These are phyloP conservation scores for Lentinula guzmanii DNA, from an alignment of 768 basidiomycete species.

Conservation along the genomic window DNA sequence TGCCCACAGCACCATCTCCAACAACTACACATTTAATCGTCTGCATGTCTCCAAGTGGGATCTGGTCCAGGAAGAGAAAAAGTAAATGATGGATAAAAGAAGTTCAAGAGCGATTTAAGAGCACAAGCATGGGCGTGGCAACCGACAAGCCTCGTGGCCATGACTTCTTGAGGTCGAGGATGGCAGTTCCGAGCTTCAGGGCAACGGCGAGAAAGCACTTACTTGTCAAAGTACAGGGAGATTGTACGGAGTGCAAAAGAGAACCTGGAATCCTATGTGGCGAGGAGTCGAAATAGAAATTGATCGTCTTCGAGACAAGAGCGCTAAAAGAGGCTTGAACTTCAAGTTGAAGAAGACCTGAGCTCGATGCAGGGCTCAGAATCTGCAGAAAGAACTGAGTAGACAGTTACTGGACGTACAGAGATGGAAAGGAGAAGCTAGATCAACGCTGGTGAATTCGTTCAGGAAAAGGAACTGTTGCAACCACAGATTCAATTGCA, in stretches of 20 bases:
- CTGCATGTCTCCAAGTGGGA: slow-evolving; percentile 54
- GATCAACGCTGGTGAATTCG: slow-evolving; percentile 19
- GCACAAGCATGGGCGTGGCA: slow-evolving; percentile 4
- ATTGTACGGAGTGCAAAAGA: background rate
- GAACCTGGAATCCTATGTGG: slow-evolving; percentile 1
- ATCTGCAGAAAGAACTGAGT: slow-evolving; percentile 4
- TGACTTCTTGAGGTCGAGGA: background rate
- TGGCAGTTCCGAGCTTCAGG: background rate
- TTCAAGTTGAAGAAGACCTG: background rate
- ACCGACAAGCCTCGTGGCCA: slow-evolving; percentile 8
- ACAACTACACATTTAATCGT: slow-evolving; percentile 98
- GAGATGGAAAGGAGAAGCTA: slow-evolving; percentile 15
- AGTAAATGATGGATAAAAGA: background rate
- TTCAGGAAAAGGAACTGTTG: slow-evolving; percentile 22
- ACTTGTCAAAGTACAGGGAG: background rate
- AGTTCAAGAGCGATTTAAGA: background rate
- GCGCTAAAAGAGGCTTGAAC: slow-evolving; percentile 2
- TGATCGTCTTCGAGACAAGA: slow-evolving; percentile 9
- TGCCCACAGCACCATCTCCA: slow-evolving; percentile 97
- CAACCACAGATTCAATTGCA: background rate
- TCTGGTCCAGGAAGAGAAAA: slow-evolving; percentile 9
- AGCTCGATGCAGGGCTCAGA: background rate
- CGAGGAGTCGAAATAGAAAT: slow-evolving; percentile 11
- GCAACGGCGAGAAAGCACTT: background rate
- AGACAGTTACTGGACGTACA: slow-evolving; percentile 15